Percentiles rank a stretch among this genome's conserved stretches.
phyloP scores from a whole-genome alignment of 208 protist genomes.

The Herpetomonas muscarum region DNA sequence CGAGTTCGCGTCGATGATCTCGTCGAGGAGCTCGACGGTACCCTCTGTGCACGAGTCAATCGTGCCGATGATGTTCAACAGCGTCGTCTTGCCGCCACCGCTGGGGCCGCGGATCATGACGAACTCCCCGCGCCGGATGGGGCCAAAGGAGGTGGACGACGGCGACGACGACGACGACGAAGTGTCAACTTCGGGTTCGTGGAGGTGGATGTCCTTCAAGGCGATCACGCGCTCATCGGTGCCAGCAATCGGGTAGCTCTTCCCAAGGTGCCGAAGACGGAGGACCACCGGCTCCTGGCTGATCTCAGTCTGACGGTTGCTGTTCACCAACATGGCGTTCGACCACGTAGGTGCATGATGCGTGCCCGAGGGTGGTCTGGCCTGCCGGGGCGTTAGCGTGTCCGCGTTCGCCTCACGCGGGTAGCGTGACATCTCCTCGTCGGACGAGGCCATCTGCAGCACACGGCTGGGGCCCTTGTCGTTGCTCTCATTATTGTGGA shows the following conservation, averaged over 20 bases:
- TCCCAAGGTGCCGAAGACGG: conserved; percentile 53
- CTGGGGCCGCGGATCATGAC: conserved; percentile 97
- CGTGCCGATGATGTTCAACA: conserved; percentile 94
- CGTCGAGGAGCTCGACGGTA: conserved; percentile 81
- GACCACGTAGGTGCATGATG: no score
- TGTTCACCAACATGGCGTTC: no score
- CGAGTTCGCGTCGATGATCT: conserved; percentile 52
- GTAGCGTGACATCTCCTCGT: no score
- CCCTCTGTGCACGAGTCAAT: conserved; percentile 88
- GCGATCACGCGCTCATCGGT: conserved; percentile 52
- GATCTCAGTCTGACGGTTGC: conserved; percentile 19
- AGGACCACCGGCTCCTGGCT: conserved; percentile 46
- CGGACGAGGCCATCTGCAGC: no score
- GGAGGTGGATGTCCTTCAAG: conserved; percentile 60
- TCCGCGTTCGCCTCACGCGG: no score
- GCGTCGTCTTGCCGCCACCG: conserved; percentile 95
- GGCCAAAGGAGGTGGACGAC: conserved; percentile 33
- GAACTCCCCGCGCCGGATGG: conserved; percentile 92
- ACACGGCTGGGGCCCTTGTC: no score
- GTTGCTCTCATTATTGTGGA: no score
- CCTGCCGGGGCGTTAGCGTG: no score
- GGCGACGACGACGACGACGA: conserved; percentile 4
- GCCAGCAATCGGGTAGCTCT: conserved; percentile 60
- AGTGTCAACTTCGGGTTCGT: conserved; percentile 17
- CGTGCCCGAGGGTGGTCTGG: no score